These are phyloP conservation scores for Pneumocystis wakefieldiae DNA, from an alignment of 1,139 yeast genomes.

Conservation along the genomic window DNA sequence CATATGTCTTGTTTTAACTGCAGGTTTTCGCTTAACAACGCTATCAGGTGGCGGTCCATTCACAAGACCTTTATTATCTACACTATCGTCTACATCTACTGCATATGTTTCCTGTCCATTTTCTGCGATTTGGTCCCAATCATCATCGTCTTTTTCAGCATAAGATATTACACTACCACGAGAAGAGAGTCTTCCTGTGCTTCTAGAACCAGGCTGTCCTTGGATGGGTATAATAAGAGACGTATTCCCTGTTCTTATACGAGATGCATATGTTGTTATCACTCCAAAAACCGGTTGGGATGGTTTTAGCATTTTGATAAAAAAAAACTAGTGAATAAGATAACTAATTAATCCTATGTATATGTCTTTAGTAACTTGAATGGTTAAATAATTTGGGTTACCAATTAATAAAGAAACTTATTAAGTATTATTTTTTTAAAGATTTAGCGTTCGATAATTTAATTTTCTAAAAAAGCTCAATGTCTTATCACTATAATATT, in stretches of 20 bases:
- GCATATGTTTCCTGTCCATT: slow-evolving; percentile 1
- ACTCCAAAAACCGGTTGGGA: neutral
- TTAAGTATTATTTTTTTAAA: no score
- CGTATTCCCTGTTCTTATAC: slow-evolving; percentile 17
- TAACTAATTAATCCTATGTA: neutral
- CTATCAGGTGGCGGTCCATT: slow-evolving; percentile 2
- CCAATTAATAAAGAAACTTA: no score
- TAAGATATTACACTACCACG: slow-evolving; percentile 12
- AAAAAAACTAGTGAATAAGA: neutral
- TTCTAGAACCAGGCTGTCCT: slow-evolving; percentile 10
- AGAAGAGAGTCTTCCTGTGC: slow-evolving; percentile 12
- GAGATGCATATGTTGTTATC: slow-evolving; percentile 15
- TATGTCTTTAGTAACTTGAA: neutral
- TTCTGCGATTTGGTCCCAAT: slow-evolving; percentile 2
- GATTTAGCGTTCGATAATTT: no score
- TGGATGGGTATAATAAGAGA: slow-evolving; percentile 15
- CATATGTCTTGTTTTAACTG: slow-evolving; percentile 26
- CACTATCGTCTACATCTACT: slow-evolving; percentile 2
- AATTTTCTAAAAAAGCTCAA: no score
- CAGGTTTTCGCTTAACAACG: slow-evolving; percentile 20
- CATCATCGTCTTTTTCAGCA: slow-evolving; percentile 13
- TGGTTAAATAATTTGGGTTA: neutral
- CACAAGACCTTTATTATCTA: neutral
- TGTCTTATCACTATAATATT: no score
- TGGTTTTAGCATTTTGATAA: neutral